phyloP scores from a whole-genome alignment of 306 rosid genomes.

The Astragalus glycyphyllos region DNA sequence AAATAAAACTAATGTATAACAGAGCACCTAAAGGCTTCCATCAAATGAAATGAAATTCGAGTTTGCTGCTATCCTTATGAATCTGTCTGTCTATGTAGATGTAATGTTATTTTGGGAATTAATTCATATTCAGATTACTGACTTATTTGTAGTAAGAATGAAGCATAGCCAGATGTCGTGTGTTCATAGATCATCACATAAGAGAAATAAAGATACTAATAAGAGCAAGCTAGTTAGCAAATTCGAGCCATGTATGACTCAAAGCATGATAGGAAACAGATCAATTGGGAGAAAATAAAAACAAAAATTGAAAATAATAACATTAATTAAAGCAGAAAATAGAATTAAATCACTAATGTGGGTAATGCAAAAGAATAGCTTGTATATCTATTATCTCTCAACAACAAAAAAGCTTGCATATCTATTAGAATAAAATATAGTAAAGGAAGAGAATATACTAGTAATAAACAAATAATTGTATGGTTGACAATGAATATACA shows the following conservation, averaged over 20 bases:
- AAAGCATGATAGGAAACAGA: conserved; percentile 21
- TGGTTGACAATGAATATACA: conserved; percentile 33
- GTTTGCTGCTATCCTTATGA: conserved; percentile 8
- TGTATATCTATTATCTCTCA: background rate
- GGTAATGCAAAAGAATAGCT: conserved; percentile 19
- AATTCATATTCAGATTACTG: background rate
- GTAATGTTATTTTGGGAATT: conserved; percentile 5
- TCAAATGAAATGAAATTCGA: conserved; percentile 26
- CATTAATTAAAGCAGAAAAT: background rate
- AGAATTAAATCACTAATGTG: conserved; percentile 11
- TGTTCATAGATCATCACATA: conserved; percentile 24
- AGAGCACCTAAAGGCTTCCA: conserved; percentile 17
- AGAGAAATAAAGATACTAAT: background rate
- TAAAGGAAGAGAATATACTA: conserved; percentile 3
- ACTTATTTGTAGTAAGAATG: conserved; percentile 2
- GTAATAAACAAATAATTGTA: background rate
- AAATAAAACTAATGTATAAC: conserved; percentile 6
- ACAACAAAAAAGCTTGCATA: conserved; percentile 7
- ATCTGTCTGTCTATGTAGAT: background rate
- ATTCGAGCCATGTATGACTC: conserved; percentile 21
- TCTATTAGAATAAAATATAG: conserved; percentile 26
- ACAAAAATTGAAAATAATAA: background rate
- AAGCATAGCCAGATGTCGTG: conserved; percentile 21
- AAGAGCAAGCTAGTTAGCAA: background rate
- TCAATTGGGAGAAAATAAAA: conserved; percentile 25